These are phyloP conservation scores for Psilocybe mexicana DNA, from an alignment of 1,284 basidiomycete species.

Conservation along the genomic window DNA sequence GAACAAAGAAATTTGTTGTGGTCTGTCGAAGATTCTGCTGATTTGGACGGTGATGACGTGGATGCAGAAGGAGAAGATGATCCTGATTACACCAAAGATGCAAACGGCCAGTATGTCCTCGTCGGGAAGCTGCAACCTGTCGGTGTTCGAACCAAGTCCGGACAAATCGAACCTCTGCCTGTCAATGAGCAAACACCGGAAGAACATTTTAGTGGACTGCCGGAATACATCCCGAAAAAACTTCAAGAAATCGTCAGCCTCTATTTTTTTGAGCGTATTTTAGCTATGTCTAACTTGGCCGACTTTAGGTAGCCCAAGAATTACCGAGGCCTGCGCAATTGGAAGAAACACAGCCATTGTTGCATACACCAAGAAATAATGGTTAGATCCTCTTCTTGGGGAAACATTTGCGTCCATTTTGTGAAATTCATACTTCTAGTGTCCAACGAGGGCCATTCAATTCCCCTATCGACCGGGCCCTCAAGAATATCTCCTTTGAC, in stretches of 20 bases:
- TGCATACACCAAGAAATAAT: slow-evolving; percentile 16
- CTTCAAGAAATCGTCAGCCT: slow-evolving; percentile 55
- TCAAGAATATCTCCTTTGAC: slow-evolving; percentile 23
- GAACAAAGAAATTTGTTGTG: slow-evolving; percentile 48
- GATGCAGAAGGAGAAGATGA: slow-evolving; percentile 47
- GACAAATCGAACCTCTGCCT: slow-evolving; percentile 38
- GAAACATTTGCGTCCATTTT: neutral
- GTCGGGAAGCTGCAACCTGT: slow-evolving; percentile 34
- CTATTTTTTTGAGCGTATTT: neutral
- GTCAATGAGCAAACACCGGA: slow-evolving; percentile 33
- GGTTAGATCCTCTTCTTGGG: slow-evolving; percentile 10
- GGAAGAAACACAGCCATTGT: slow-evolving; percentile 46
- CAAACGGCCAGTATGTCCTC: slow-evolving; percentile 42
- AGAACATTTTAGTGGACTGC: slow-evolving; percentile 50
- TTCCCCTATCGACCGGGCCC: slow-evolving; percentile 5
- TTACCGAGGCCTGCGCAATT: slow-evolving; percentile 27
- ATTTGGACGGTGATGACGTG: slow-evolving; percentile 38
- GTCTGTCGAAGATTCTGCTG: slow-evolving; percentile 46
- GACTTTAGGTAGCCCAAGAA: slow-evolving; percentile 19
- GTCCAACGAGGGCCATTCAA: neutral
- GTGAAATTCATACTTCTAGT: neutral
- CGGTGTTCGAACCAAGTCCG: slow-evolving; percentile 49
- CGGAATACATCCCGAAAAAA: slow-evolving; percentile 53
- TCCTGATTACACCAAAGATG: slow-evolving; percentile 36
- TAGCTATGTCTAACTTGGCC: neutral